Conservation (phyloP, 1,284 basidiomycete genomes). For the Dichomitus squalens region DNA sequence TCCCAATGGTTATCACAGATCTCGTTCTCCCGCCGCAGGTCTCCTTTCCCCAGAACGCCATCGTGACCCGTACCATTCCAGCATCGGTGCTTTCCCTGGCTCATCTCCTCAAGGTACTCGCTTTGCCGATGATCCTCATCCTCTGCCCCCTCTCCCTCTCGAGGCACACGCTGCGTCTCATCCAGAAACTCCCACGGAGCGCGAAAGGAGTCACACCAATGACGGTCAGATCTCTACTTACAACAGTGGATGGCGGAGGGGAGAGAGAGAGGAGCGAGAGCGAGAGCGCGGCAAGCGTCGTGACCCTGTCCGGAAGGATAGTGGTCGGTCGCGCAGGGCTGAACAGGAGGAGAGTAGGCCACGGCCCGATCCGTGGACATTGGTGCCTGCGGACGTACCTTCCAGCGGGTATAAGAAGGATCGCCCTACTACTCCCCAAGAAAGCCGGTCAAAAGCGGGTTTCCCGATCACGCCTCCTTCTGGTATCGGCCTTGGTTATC, state of each 20-base stretch:
- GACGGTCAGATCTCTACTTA: conserved; percentile 30
- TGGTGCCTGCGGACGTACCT: conserved; percentile 40
- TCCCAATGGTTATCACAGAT: conserved; percentile 26
- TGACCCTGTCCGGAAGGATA: conserved; percentile 9
- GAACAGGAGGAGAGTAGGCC: conserved; percentile 21
- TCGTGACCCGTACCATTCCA: conserved; percentile 23
- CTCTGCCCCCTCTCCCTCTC: conserved; percentile 26
- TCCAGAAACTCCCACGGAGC: conserved; percentile 54
- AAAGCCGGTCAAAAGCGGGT: conserved; percentile 21
- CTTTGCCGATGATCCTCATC: conserved; percentile 26
- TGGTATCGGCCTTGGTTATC: conserved; percentile 20
- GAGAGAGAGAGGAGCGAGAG: conserved; percentile 22
- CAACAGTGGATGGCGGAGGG: conserved; percentile 34
- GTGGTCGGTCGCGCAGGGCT: conserved; percentile 14
- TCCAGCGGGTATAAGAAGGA: conserved; percentile 31
- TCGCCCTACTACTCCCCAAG: conserved; percentile 36
- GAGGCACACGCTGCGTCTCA: conserved; percentile 44
- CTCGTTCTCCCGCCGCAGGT: conserved; percentile 32
- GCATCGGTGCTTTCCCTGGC: conserved; percentile 14
- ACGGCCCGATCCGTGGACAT: conserved; percentile 44
- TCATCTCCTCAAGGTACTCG: conserved; percentile 25
- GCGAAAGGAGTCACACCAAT: conserved; percentile 47
- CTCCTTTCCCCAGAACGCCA: conserved; percentile 51
- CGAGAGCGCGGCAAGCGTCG: conserved; percentile 15
- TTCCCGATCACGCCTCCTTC: conserved; percentile 13